phyloP scores from a whole-genome alignment of 2,329 filamentous ascomycete genomes.

The Apiospora aurea region DNA sequence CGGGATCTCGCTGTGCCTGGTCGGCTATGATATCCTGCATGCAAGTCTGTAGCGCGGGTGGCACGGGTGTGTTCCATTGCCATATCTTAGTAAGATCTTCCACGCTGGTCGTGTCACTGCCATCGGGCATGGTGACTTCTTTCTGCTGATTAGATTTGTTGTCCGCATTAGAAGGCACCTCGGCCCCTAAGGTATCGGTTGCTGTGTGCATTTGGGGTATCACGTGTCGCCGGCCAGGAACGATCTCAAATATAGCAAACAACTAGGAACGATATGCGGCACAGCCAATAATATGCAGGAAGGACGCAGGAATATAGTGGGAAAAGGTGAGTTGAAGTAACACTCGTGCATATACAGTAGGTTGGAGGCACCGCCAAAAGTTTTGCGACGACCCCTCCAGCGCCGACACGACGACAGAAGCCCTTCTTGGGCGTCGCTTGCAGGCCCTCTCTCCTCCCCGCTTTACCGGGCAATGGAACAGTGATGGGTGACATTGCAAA shows the following conservation, averaged over 20 bases:
- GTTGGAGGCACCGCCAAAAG: not conserved
- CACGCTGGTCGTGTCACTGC: conserved; percentile 31
- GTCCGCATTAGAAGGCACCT: not conserved
- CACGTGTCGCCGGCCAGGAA: not conserved
- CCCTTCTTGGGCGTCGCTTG: not conserved
- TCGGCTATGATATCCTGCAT: conserved; percentile 56
- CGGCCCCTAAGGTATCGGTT: conserved; percentile 11
- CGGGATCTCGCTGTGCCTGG: conserved; percentile 45
- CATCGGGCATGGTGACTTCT: conserved; percentile 23
- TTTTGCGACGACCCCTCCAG: not conserved
- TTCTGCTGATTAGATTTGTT: conserved; percentile 12
- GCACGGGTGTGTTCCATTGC: conserved; percentile 53
- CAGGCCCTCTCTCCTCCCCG: not conserved
- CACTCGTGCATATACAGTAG: not conserved
- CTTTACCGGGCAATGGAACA: not conserved
- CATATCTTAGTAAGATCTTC: conserved; percentile 54
- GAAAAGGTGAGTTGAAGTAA: not conserved
- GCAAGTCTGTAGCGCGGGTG: conserved; percentile 48
- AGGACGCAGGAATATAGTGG: not conserved
- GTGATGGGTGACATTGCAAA: not conserved
- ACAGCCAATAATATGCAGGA: not conserved
- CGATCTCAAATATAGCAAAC: not conserved
- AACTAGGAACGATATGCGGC: not conserved
- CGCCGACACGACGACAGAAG: not conserved
- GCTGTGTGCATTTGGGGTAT: conserved; percentile 16